These are phyloP conservation scores for Nadsonia commutata DNA, from an alignment of 1,139 yeast genomes.

Conservation along the genomic window DNA sequence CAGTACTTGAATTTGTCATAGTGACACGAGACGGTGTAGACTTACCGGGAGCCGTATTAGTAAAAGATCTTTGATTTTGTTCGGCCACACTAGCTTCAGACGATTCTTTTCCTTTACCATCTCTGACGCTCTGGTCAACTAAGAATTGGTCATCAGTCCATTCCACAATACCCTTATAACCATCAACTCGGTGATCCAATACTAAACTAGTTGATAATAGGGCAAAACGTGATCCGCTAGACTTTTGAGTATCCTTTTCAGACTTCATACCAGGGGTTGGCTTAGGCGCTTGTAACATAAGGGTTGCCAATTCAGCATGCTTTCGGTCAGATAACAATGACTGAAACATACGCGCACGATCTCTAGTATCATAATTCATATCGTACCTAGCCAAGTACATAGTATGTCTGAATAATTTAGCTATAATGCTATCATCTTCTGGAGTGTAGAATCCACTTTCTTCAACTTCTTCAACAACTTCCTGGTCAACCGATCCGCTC, in stretches of 20 bases:
- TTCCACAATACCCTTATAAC: conserved; percentile 17
- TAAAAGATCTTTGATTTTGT: conserved; percentile 6
- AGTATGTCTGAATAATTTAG: conserved; percentile 43
- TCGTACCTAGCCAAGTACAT: conserved; percentile 64
- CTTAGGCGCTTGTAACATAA: conserved; percentile 74
- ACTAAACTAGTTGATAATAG: conserved; percentile 23
- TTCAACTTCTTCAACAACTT: conserved; percentile 7
- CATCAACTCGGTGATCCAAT: conserved; percentile 21
- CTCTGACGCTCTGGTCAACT: conserved; percentile 18
- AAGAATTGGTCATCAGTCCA: conserved; percentile 19
- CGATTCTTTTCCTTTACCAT: conserved; percentile 12
- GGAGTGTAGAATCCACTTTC: conserved; percentile 6
- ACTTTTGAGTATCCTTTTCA: conserved; percentile 9
- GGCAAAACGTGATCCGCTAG: conserved; percentile 6
- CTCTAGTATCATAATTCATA: conserved; percentile 63
- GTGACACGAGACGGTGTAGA: conserved; percentile 5
- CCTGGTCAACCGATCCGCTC: conserved; percentile 16
- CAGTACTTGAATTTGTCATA: conserved; percentile 4
- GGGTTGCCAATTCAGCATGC: conserved; percentile 40
- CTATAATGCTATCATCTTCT: conserved; percentile 23
- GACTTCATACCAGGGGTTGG: conserved; percentile 29
- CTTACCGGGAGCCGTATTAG: conserved; percentile 1
- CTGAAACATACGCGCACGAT: conserved; percentile 62
- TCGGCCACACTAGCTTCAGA: conserved; percentile 4
- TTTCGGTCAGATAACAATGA: conserved; percentile 30